Evolutionary conservation across 140 eudicot species (phyloP), one percentile per base, ranked within the genome.

Genomic region (Bidens hawaiensis): DNA sequence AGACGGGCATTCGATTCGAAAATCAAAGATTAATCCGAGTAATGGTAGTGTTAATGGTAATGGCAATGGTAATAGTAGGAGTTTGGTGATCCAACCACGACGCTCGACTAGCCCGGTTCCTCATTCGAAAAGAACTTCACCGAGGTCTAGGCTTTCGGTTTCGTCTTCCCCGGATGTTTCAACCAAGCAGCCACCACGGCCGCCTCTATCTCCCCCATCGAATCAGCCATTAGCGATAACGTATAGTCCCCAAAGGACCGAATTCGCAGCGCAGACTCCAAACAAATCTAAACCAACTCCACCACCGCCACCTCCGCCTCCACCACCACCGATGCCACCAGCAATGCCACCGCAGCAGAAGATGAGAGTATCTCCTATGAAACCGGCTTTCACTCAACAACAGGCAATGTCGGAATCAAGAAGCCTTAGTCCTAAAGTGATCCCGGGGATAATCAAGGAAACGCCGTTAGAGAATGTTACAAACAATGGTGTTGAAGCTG

Each of bases 61-160:
- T 23, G 15, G 45, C 4, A 30, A 78, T 49, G 52, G 4, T 1
- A 43, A 43, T 14, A 33, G 18, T 7, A 52, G 36, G 55, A 25
- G 25, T 54, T 65, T 57, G 70, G 36, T 66, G 65, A 61, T 69
- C 54, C 78, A 60, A 52, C 53, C 74, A 28, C 62, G 50, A 64
- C 70, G 52, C 23, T 77, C 62, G 2, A 69, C 73, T 69, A 74
- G 71, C 33, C 78, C 83, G 1, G 77, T 83, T 30, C 88, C 94
- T 64, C 81, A 83, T 83, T 88, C 99, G 57, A 93, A 85, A 83
- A 79, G 87, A 84, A 88, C 96, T 52, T 93, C 99, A 49, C 95
- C 96, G 4, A 78, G 76, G 43, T 88, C 99, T 10, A 74, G 83
- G 53, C 82, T 83, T 48, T 76, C 88, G 14, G 78, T 85, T 42